Base-by-base conservation (phyloP, 2,329 filamentous ascomycete genomes). In the Mollisia scopiformis region DNA sequence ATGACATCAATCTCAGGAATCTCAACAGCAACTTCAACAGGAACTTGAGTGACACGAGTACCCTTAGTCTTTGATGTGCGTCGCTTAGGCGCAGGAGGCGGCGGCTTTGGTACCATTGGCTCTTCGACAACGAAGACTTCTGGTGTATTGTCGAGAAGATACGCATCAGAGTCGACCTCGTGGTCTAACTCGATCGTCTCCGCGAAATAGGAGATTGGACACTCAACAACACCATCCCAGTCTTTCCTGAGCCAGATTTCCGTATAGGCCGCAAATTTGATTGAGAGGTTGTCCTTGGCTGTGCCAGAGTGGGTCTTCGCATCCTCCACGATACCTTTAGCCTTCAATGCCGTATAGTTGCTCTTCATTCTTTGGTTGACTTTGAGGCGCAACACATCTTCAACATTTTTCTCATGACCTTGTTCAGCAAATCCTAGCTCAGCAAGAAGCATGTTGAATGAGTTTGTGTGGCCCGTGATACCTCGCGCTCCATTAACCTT, bases 181-280 rank as follows among this genome's bases (percentile, higher is more conserved):
- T 41, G 37, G 21, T 47, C 43, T 7, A 25, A 11, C 11, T 47
- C 43, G 6, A 28, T 13, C 8, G 43, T 47, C 23, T 16, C 43
- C 25, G 43, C 21, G 2, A 25, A 16, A 27, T 28, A 51, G 6
- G n/a, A 31, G 10, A 11, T 19, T 10, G 58, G 58, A 16, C 41
- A 30, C 16, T 27, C 19, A 19, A 43, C 10, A 25, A 28, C 39
- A 33, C 63, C 55, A 57, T 65, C 35, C 61, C 58, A 65, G 49
- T 39, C 30, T n/a, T 37, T 28, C 16, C 39, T 41, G 11, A 59
- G 28, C 63, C 63, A 63, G 14, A 28, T 31, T 0, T 58, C 33
- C 11, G 60, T 63, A 57, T 61, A 65, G 6, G 54, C 52, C 7
- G 55, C 60, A 28, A 61, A 65, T n/a, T 57, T 7, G 31, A 57